phyloP scores from a whole-genome alignment of 2,329 filamentous ascomycete genomes.

The Remersonia thermophila region DNA sequence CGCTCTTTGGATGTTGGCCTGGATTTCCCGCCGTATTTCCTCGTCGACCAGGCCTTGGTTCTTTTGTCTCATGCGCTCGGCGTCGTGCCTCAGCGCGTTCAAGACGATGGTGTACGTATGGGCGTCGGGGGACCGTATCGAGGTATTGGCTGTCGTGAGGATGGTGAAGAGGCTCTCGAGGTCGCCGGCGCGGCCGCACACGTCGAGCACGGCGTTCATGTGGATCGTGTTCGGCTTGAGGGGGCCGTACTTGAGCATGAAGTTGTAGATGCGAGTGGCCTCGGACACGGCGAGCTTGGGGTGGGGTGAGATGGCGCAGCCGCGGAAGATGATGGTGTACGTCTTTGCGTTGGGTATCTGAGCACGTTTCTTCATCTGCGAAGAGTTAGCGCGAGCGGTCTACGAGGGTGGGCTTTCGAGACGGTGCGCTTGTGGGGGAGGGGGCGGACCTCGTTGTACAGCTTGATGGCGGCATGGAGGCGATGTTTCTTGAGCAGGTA shows the following conservation, averaged over 20 bases:
- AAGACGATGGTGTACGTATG: constrained; percentile 75
- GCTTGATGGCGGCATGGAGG: constrained; percentile 55
- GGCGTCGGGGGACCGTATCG: constrained; percentile 50
- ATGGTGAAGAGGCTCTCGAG: constrained; percentile 73
- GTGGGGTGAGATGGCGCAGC: constrained; percentile 51
- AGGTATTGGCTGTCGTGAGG: constrained; percentile 56
- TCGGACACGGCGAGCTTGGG: constrained; percentile 49
- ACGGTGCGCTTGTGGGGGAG: background rate
- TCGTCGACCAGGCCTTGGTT: constrained; percentile 18
- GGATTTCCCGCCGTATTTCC: constrained; percentile 21
- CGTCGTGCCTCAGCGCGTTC: constrained; percentile 52
- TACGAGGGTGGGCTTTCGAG: background rate
- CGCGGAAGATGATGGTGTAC: constrained; percentile 71
- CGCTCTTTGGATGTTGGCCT: constrained; percentile 49
- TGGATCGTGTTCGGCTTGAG: constrained; percentile 69
- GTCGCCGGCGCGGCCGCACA: constrained; percentile 63
- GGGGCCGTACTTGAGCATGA: constrained; percentile 51
- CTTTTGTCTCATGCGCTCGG: constrained; percentile 14
- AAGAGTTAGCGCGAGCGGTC: background rate
- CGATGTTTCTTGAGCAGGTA: constrained; percentile 51
- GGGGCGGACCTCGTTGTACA: constrained; percentile 69
- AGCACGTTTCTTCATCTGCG: constrained; percentile 84
- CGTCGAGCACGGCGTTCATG: constrained; percentile 74
- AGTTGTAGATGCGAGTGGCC: constrained; percentile 65
- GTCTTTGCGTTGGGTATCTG: constrained; percentile 72